Percentiles rank a stretch among this genome's conserved stretches.
These are phyloP conservation scores for Suhomyces sp. DNA, from an alignment of 805 yeast species.

Conservation along the genomic window DNA sequence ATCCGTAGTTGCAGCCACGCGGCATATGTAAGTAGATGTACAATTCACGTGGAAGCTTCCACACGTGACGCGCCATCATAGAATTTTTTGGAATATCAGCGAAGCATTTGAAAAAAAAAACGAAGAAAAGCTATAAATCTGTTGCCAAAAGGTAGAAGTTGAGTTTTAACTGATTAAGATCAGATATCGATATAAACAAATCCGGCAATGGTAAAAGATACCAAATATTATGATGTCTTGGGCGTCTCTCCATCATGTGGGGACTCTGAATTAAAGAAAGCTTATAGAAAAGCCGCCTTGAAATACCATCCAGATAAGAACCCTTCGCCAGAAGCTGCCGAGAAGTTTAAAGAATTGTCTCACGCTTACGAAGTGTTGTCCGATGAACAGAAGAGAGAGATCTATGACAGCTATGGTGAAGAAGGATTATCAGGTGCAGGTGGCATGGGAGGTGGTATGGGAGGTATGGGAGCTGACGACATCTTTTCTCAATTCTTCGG, in stretches of 20 bases:
- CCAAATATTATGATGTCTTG: constrained; percentile 69
- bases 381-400: constrained; percentile 82
- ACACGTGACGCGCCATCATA: not conserved
- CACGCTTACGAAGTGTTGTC: constrained; percentile 85
- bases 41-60: not conserved
- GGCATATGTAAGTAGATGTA: not conserved
- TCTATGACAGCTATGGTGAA: constrained; percentile 87
- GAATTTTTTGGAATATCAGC: constrained; percentile 3
- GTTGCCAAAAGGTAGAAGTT: not conserved
- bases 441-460: constrained; percentile 53
- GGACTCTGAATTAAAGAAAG: constrained; percentile 73
- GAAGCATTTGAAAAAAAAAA: constrained; percentile 3
- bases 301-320: constrained; percentile 84
- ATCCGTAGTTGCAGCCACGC: not conserved
- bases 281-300: constrained; percentile 77
- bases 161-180: not conserved
- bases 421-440: constrained; percentile 81
- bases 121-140: not conserved
- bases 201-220: constrained; percentile 69
- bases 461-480: constrained; percentile 66
- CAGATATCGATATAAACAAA: not conserved
- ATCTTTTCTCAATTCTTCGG: constrained; percentile 79
- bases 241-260: constrained; percentile 70
- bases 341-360: constrained; percentile 87
- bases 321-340: constrained; percentile 87